Evolutionary conservation across 345 rosid genomes (phyloP).

Genomic region (Citrus medica): DNA sequence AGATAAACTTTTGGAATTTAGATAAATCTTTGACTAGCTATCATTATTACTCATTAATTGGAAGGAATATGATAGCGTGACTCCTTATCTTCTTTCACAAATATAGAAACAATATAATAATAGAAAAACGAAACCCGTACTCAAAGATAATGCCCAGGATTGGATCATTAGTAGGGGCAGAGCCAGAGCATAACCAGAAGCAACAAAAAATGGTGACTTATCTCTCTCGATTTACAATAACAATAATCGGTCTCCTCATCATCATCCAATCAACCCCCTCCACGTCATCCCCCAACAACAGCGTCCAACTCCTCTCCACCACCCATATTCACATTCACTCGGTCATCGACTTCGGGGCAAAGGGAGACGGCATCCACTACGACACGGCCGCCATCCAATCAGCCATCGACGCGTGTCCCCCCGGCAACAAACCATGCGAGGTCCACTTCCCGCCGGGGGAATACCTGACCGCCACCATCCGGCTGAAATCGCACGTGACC

Average conservation of each 20-base stretch:
- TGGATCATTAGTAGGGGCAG: background rate
- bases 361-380: conserved; percentile 73
- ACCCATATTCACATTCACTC: conserved; percentile 19
- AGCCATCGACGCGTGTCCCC: conserved; percentile 64
- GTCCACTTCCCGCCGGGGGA: conserved; percentile 71
- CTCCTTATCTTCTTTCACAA: too few species aligned
- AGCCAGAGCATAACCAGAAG: background rate
- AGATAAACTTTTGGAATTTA: too few species aligned
- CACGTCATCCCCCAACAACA: conserved; percentile 29
- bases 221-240: background rate
- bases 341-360: conserved; percentile 77
- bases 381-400: conserved; percentile 73
- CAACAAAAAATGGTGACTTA: background rate
- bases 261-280: conserved; percentile 29
- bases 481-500: conserved; percentile 57
- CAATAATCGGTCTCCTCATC: conserved; percentile 15
- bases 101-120: too few species aligned
- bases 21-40: too few species aligned
- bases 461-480: conserved; percentile 76
- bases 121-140: too few species aligned
- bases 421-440: conserved; percentile 41
- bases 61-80: too few species aligned
- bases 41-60: too few species aligned
- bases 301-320: conserved; percentile 17
- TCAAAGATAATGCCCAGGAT: too few species aligned